These are phyloP conservation scores for Epichloe baconii DNA, from an alignment of 2,329 filamentous ascomycete genomes.

Conservation along the genomic window DNA sequence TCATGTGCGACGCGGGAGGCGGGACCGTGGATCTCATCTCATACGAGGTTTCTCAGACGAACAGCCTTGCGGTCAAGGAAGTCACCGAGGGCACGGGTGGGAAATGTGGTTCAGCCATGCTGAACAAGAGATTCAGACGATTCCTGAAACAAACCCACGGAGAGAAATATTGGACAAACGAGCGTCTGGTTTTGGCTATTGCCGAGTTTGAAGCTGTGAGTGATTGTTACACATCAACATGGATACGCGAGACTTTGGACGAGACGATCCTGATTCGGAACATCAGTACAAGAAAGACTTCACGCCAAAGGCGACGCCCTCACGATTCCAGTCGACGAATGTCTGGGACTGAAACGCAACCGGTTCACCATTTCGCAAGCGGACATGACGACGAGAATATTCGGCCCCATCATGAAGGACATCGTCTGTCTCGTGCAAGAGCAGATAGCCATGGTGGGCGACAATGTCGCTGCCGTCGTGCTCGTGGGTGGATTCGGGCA, in stretches of 20 bases:
- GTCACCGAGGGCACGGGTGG: conserved; percentile 35
- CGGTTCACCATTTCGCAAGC: conserved; percentile 28
- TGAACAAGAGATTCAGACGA: conserved; percentile 34
- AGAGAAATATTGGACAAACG: conserved; percentile 28
- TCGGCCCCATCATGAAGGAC: conserved; percentile 28
- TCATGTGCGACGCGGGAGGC: conserved; percentile 41
- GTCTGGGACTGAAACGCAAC: conserved; percentile 20
- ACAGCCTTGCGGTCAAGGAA: conserved; percentile 33
- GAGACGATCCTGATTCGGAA: background rate
- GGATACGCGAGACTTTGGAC: too few relatives aligned
- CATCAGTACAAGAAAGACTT: conserved; percentile 25
- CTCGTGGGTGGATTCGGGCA: conserved; percentile 37
- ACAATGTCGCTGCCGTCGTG: conserved; percentile 25
- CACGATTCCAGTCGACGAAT: conserved; percentile 22
- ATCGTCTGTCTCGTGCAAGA: conserved; percentile 29
- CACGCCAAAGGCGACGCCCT: conserved; percentile 22
- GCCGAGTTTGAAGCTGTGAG: conserved; percentile 29
- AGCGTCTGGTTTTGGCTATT: conserved; percentile 26
- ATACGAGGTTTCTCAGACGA: conserved; percentile 31
- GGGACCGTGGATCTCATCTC: conserved; percentile 42
- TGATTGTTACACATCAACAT: conserved; percentile 8
- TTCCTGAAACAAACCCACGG: conserved; percentile 30
- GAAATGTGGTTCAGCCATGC: conserved; percentile 34
- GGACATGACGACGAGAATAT: conserved; percentile 50
- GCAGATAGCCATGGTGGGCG: conserved; percentile 23